Percentiles rank a stretch among this genome's conserved stretches.
These are phyloP conservation scores for Leucaena leucocephala DNA, from an alignment of 306 rosid genomes.

Conservation along the genomic window DNA sequence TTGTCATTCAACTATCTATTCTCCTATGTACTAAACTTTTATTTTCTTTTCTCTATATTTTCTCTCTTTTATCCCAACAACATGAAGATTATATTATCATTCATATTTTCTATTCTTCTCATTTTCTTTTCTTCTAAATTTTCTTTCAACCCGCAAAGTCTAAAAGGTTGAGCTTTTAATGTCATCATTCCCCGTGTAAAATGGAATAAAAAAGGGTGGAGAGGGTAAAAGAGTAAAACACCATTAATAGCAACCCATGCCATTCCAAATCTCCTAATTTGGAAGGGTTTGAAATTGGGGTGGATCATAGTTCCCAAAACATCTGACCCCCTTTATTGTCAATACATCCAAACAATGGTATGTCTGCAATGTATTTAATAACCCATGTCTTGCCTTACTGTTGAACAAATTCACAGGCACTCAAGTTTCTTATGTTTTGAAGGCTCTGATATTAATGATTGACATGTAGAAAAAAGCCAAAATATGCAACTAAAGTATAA, in stretches of 20 bases:
- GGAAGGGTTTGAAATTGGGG: not conserved
- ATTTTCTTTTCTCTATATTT: too few relatives aligned
- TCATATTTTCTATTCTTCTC: too few relatives aligned
- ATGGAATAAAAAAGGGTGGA: not conserved
- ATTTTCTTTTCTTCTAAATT: too few relatives aligned
- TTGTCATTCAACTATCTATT: too few relatives aligned
- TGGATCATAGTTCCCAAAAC: not conserved
- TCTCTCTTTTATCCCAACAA: too few relatives aligned
- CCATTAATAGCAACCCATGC: too few relatives aligned
- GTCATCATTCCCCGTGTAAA: not conserved
- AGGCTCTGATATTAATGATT: slow-evolving; percentile 9
- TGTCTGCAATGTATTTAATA: slow-evolving; percentile 6
- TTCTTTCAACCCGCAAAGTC: too few relatives aligned
- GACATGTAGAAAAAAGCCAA: not conserved
- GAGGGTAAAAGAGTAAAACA: not conserved
- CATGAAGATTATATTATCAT: too few relatives aligned
- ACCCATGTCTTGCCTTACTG: not conserved
- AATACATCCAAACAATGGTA: not conserved
- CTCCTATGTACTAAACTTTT: too few relatives aligned
- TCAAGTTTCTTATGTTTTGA: not conserved
- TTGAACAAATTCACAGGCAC: slow-evolving; percentile 2
- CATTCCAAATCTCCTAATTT: not conserved
- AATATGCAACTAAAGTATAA: not conserved
- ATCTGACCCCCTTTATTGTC: not conserved
- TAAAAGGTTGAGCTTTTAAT: not conserved